Conservation (phyloP, 352 stramenopile genomes). For the Pythium monospermum region DNA sequence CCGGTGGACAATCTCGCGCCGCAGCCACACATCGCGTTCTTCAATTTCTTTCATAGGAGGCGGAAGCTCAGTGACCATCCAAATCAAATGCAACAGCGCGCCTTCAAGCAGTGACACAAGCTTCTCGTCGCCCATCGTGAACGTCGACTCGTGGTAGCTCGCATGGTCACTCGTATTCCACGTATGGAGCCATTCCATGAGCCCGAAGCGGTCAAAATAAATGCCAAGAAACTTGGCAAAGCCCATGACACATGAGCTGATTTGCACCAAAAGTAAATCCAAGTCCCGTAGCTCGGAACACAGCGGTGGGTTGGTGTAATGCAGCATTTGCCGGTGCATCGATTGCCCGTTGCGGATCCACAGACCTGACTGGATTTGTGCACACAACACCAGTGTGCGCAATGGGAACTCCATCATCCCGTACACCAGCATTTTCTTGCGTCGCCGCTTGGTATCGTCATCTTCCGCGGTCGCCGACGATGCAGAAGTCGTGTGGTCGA, state of each 20-base stretch:
- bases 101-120: conserved; percentile 66
- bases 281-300: conserved; percentile 69
- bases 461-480: conserved; percentile 8
- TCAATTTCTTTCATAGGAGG: conserved; percentile 57
- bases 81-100: conserved; percentile 78
- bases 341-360: conserved; percentile 85
- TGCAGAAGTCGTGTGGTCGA: conserved; percentile 7
- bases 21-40: conserved; percentile 54
- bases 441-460: conserved; percentile 32
- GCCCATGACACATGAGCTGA: conserved; percentile 49
- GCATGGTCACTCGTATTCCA: conserved; percentile 47
- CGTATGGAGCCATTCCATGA: conserved; percentile 68
- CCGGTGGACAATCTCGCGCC: conserved; percentile 85
- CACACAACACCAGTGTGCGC: conserved; percentile 65
- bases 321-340: conserved; percentile 77
- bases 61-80: conserved; percentile 83
- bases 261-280: conserved; percentile 71
- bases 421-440: conserved; percentile 61
- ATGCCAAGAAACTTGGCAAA: conserved; percentile 70
- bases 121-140: conserved; percentile 52
- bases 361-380: conserved; percentile 70
- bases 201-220: conserved; percentile 78
- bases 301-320: conserved; percentile 72
- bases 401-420: conserved; percentile 76
- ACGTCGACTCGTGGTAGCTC: conserved; percentile 35